Conservation (phyloP, 371 early-diverging fungal species). For the Mortierella sp. region DNA sequence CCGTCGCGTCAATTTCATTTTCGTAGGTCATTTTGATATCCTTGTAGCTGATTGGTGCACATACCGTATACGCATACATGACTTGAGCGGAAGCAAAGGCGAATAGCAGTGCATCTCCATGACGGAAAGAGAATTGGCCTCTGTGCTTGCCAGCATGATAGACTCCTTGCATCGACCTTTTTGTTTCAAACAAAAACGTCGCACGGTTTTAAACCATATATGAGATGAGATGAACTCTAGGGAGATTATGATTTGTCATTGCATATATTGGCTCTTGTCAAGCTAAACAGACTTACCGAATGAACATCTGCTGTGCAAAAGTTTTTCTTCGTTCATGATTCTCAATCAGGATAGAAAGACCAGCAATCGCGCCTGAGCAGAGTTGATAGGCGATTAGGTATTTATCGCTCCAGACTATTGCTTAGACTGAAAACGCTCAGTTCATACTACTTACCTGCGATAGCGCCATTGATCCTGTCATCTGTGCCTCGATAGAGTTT, state of each 20-base stretch:
- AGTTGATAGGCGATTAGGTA: no score
- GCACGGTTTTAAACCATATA: no score
- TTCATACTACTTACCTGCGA: conserved; percentile 47
- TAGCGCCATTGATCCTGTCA: conserved; percentile 72
- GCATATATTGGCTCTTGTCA: no score
- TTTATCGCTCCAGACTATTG: no score
- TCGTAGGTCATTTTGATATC: no score
- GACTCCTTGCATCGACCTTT: conserved; percentile 62
- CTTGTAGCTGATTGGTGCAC: conserved; percentile 5
- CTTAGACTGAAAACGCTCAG: no score
- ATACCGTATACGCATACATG: conserved; percentile 76
- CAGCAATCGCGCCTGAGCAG: conserved; percentile 63
- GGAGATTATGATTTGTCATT: no score
- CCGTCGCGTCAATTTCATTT: neutral
- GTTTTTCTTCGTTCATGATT: conserved; percentile 70
- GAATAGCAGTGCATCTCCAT: conserved; percentile 77
- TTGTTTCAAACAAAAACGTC: no score
- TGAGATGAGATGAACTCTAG: no score
- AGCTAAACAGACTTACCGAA: conserved; percentile 30
- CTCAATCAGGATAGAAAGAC: conserved; percentile 72
- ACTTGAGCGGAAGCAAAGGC: conserved; percentile 72
- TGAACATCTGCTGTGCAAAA: conserved; percentile 69
- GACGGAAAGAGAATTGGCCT: conserved; percentile 71
- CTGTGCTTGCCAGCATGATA: conserved; percentile 75
- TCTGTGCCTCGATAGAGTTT: conserved; percentile 69